Base-by-base conservation (phyloP, 371 early-diverging fungal species). In the Amoeboaphelidium protococcarum region DNA sequence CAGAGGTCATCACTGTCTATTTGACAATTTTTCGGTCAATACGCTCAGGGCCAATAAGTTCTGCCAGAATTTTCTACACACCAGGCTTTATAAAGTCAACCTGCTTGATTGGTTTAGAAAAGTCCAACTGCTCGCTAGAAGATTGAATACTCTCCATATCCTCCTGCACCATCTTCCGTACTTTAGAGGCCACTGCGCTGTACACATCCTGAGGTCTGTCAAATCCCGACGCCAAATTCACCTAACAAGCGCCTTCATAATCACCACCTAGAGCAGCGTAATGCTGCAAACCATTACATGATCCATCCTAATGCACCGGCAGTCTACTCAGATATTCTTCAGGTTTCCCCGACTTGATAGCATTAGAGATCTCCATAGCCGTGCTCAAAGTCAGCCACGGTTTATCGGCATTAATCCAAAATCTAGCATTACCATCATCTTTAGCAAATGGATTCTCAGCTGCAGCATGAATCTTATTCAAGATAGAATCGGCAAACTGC, bases 1-100 rank as follows among this genome's bases (percentile, higher is more conserved):
- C 90, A 57, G 85, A 88, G 27, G 97, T 96, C 97, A 96, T 96
- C 46, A 96, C 95, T 0, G 95, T 90, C 55, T 96, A 94, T 65
- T 96, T 96, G 50, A 96, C 89, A 12, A 92, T 73, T 64, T 91
- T 90, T 49, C 96, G 80, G 37, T 71, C 78, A 41, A 95, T 64
- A n/a, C 58, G 50, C 20, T 54, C 52, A 24, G 57, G 44, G 52
- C 62, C 58, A 13, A 61, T 13, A 20, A 52, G 13, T 0, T 59
- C 56, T 13, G 22, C 20, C 12, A 19, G 10, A 42, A 6, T 10
- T 16, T 31, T 31, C 6, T 6, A 10, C 16, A 31, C 16, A 31
- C 16, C 10, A 10, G 6, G 6, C 37, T 31, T 6, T 31, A 16
- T 10, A 16, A 31, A 31, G 16, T 31, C 10, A n/a, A 20, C 41